A percentile compares a stretch with the other conserved stretches of the same genome.
phyloP scores from a whole-genome alignment of 2,329 filamentous ascomycete species.

The Sporothrix brasiliensis region DNA sequence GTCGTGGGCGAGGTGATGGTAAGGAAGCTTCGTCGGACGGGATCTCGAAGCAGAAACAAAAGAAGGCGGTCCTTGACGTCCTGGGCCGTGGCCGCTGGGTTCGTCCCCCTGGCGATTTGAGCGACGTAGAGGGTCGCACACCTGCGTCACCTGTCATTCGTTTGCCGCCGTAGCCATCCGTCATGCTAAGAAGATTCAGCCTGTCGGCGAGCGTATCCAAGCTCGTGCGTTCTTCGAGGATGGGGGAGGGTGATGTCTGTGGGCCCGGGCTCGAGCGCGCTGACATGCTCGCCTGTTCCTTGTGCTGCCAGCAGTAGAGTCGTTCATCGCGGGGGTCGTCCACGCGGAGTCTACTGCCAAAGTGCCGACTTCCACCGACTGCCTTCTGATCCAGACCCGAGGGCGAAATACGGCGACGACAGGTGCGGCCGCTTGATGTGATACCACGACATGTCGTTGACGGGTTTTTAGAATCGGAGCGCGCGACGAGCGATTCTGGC shows the following conservation, averaged over 20 bases:
- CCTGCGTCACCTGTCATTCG: conserved; percentile 26
- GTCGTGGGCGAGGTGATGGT: conserved; percentile 51
- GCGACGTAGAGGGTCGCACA: not conserved
- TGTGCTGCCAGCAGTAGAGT: conserved; percentile 95
- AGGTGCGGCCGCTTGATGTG: conserved; percentile 79
- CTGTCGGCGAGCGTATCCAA: conserved; percentile 84
- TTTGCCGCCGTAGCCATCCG: conserved; percentile 38
- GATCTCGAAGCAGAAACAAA: conserved; percentile 59
- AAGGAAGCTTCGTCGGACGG: conserved; percentile 50
- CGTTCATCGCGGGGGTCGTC: conserved; percentile 59
- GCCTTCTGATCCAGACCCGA: conserved; percentile 38
- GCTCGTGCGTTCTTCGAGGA: conserved; percentile 69
- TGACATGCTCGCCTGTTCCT: conserved; percentile 71
- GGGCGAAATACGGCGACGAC: conserved; percentile 69
- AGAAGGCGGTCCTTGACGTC: conserved; percentile 33
- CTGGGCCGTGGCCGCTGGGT: conserved; percentile 1
- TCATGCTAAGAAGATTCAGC: conserved; percentile 72
- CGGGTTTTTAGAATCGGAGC: conserved; percentile 83
- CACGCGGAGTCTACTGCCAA: conserved; percentile 43
- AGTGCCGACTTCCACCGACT: conserved; percentile 31
- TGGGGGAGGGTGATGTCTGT: conserved; percentile 51
- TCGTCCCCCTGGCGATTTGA: not conserved
- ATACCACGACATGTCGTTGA: conserved; percentile 85
- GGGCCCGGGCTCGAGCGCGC: conserved; percentile 52
- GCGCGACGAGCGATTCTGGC: conserved; percentile 76